Percentiles rank a stretch among this genome's conserved stretches.
These are phyloP conservation scores for Phytophthora podocarpi DNA, from an alignment of 352 stramenopile genomes.

Conservation along the genomic window DNA sequence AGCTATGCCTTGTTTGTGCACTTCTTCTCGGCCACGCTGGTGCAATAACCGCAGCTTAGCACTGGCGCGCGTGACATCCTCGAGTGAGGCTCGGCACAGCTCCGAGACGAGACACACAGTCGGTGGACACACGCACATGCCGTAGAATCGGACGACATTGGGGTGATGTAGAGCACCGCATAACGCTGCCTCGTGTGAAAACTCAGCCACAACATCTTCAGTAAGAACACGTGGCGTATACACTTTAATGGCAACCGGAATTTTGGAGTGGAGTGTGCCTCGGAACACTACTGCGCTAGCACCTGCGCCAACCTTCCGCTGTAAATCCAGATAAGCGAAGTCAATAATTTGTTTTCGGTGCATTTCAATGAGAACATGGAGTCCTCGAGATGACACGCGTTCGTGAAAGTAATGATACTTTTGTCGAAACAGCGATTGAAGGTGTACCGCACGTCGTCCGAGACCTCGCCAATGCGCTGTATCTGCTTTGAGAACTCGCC, in stretches of 20 bases:
- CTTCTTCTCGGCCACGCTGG: constrained; percentile 10
- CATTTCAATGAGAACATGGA: constrained; percentile 75
- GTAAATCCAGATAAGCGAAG: constrained; percentile 58
- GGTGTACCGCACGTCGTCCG: constrained; percentile 50
- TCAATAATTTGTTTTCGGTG: constrained; percentile 72
- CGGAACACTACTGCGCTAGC: constrained; percentile 69
- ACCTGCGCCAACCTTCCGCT: constrained; percentile 54
- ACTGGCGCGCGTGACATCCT: constrained; percentile 43
- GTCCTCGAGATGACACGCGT: constrained; percentile 58
- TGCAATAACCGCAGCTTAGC: constrained; percentile 23
- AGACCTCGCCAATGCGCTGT: constrained; percentile 78
- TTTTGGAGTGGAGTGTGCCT: constrained; percentile 57
- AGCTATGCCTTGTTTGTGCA: constrained; percentile 6
- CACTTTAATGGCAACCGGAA: constrained; percentile 76
- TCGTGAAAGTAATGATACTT: constrained; percentile 59
- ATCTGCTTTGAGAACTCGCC: constrained; percentile 72
- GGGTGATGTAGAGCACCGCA: constrained; percentile 74
- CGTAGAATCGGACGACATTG: constrained; percentile 86
- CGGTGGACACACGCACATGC: constrained; percentile 79
- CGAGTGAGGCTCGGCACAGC: constrained; percentile 51
- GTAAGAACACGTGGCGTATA: constrained; percentile 66
- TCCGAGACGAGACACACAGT: constrained; percentile 78
- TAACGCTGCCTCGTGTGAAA: constrained; percentile 80
- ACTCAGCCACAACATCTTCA: constrained; percentile 75
- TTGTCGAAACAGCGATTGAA: constrained; percentile 59